Percentiles rank a stretch among this genome's conserved stretches.
Conservation (phyloP, 495 filamentous ascomycete species). For the Pyrenopolyporus hunteri region DNA sequence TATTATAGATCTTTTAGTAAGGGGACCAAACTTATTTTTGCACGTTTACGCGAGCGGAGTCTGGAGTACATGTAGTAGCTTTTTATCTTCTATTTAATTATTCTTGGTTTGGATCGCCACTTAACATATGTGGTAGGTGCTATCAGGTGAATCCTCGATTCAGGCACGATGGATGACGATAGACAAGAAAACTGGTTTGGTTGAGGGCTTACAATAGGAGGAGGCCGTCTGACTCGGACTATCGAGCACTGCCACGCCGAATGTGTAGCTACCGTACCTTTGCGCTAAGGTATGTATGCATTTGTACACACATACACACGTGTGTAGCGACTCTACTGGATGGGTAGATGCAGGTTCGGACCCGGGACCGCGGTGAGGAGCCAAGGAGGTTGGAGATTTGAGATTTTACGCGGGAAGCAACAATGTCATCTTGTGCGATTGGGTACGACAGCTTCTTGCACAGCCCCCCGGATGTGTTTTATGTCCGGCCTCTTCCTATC, state of each 20-base stretch:
- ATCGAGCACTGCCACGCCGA: conserved; percentile 36
- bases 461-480: conserved; percentile 27
- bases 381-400: conserved; percentile 7
- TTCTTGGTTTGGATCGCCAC: too few species aligned
- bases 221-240: conserved; percentile 8
- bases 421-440: conserved; percentile 3
- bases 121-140: too few species aligned
- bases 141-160: background rate
- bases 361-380: conserved; percentile 21
- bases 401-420: background rate
- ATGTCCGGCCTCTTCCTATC: background rate
- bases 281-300: background rate
- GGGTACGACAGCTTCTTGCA: conserved; percentile 11
- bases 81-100: too few species aligned
- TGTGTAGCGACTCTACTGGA: background rate
- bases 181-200: conserved; percentile 25
- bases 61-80: too few species aligned
- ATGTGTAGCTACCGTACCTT: background rate
- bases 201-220: conserved; percentile 8
- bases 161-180: conserved; percentile 7
- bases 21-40: too few species aligned
- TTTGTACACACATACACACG: background rate
- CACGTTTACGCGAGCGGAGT: too few species aligned
- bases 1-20: too few species aligned
- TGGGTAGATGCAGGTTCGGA: conserved; percentile 7